phyloP scores from a whole-genome alignment of 768 basidiomycete species.

The Boletus vinaceobasis region DNA sequence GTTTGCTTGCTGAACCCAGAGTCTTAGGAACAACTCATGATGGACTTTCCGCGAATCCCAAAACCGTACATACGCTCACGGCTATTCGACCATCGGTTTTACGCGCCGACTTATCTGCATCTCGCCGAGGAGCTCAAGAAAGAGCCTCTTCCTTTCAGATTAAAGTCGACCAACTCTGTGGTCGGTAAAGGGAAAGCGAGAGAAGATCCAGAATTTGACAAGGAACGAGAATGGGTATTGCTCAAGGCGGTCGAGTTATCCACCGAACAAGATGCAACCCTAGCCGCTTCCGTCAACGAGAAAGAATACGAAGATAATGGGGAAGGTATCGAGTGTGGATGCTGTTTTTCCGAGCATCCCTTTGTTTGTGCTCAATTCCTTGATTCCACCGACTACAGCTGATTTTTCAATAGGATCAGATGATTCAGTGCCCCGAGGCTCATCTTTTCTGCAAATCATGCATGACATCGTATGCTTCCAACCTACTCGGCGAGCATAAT shows the following conservation, averaged over 20 bases:
- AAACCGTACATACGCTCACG: constrained; percentile 49
- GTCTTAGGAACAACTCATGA: constrained; percentile 48
- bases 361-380: constrained; percentile 49
- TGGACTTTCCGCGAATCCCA: constrained; percentile 57
- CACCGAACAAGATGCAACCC: constrained; percentile 24
- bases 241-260: constrained; percentile 31
- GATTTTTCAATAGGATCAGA: constrained; percentile 53
- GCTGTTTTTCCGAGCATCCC: constrained; percentile 72
- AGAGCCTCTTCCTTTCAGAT: constrained; percentile 35
- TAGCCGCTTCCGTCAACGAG: constrained; percentile 34
- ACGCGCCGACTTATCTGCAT: constrained; percentile 62
- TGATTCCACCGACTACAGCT: background rate
- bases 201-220: constrained; percentile 44
- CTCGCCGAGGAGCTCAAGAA: constrained; percentile 38
- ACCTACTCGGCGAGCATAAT: constrained; percentile 61
- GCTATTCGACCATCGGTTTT: constrained; percentile 43
- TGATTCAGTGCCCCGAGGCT: constrained; percentile 86
- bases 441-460: constrained; percentile 84
- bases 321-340: constrained; percentile 80
- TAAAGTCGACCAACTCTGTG: constrained; percentile 34
- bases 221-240: constrained; percentile 48
- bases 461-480: constrained; percentile 64
- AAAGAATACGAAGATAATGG: constrained; percentile 47
- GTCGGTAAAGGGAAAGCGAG: constrained; percentile 40
- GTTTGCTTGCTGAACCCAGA: background rate